Base-by-base conservation (phyloP, 2,329 filamentous ascomycete genomes). In the Leptographium flavum region DNA sequence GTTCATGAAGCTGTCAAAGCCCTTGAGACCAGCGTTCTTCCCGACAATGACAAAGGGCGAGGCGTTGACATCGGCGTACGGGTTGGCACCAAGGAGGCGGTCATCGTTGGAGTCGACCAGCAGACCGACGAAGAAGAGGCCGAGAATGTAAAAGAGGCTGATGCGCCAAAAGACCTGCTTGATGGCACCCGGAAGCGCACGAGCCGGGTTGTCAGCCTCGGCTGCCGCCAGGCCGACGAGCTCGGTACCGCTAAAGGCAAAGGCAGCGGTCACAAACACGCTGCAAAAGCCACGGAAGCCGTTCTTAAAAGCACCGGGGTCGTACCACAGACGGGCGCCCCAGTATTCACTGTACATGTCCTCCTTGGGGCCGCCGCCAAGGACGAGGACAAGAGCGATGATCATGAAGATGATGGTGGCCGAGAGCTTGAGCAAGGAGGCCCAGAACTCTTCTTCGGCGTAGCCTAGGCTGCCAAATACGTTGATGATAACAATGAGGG, bases 111-210 rank as follows among this genome's bases (percentile, higher is more conserved):
- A 68, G 43, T 60, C 58, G 32, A 74, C 60, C 5, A 74, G 57
- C 5, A 76, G 61, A 14, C 71, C 71, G 15, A 74, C 65, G 11
- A 74, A 67, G 43, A 70, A 63, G 14, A 75, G 63, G 31, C 69
- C 69, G 3, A 74, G 59, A 39, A 75, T 59, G 50, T 75, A 75
- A 51, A 75, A 75, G 3, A 74, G 56, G 0, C 67, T 71, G 48
- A 74, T 74, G 52, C 71, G 69, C 70, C 71, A 74, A 47, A 74
- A 74, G 28, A 74, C 84, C 58, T 93, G 87, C 65, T 92, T 93
- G 55, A 90, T 80, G 5, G 87, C 87, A 2, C 77, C 79, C 0
- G 87, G 87, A 1, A 94, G 71, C 0, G 81, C 75, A 56, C 83
- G 79, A 46, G 76, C 71, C 0, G 83, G 83, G 56, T 85, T 84